These are phyloP conservation scores for Cutaneotrichosporon dermatis DNA, from an alignment of 1,284 basidiomycete species.

Conservation along the genomic window DNA sequence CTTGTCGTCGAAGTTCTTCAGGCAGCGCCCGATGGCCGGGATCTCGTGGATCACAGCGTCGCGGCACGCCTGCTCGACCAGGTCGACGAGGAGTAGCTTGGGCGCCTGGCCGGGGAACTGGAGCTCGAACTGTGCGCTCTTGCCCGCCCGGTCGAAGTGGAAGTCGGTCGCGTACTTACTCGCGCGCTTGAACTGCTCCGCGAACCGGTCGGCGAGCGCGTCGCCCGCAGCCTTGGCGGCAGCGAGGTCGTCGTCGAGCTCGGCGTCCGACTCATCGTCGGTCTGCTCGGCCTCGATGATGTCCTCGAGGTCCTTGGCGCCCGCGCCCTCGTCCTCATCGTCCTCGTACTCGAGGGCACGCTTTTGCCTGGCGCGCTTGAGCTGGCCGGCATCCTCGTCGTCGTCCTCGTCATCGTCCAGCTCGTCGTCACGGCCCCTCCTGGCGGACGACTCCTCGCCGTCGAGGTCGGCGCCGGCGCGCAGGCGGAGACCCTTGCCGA, in stretches of 20 bases:
- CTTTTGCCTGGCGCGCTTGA: conserved; percentile 59
- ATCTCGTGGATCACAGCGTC: conserved; percentile 84
- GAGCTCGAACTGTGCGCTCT: conserved; percentile 70
- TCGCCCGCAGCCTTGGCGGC: conserved; percentile 52
- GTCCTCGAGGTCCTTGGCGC: conserved; percentile 56
- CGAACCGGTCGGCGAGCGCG: conserved; percentile 46
- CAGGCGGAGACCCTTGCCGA: conserved; percentile 70
- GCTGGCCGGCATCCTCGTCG: conserved; percentile 70
- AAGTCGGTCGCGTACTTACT: conserved; percentile 60
- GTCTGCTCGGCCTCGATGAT: conserved; percentile 61
- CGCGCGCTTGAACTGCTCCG: conserved; percentile 52
- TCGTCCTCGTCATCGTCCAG: conserved; percentile 67
- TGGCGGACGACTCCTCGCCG: conserved; percentile 24
- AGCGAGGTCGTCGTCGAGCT: conserved; percentile 48
- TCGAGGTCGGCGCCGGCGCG: conserved; percentile 47
- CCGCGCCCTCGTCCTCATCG: conserved; percentile 54
- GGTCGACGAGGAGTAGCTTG: conserved; percentile 84
- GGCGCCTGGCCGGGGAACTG: conserved; percentile 63
- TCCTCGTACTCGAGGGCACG: conserved; percentile 70
- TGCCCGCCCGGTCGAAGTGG: conserved; percentile 62
- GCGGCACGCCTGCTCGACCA: conserved; percentile 79
- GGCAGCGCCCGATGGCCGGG: conserved; percentile 66
- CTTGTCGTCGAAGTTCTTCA: conserved; percentile 50
- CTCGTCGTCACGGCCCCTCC: conserved; percentile 51
- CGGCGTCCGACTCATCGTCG: conserved; percentile 40